These are phyloP conservation scores for Globisporangium carolinianum DNA, from an alignment of 352 stramenopile genomes.

Conservation along the genomic window DNA sequence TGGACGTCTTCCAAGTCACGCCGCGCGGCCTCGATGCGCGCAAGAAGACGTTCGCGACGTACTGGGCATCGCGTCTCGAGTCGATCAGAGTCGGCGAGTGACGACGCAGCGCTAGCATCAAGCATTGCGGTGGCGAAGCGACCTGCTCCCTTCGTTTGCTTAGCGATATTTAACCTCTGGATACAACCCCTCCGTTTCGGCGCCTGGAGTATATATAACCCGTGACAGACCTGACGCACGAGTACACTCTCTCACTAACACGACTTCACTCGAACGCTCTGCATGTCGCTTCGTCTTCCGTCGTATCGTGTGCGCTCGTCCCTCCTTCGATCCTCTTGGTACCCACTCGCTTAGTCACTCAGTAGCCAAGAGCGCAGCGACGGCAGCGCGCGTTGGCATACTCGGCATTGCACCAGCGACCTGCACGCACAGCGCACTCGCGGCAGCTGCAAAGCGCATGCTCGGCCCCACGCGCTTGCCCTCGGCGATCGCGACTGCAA, in stretches of 20 bases:
- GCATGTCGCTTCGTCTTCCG: too few relatives aligned
- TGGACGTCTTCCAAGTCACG: conserved; percentile 34
- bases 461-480: conserved; percentile 36
- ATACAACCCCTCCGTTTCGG: too few relatives aligned
- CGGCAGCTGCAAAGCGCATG: conserved; percentile 47
- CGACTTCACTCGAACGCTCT: not conserved
- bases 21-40: conserved; percentile 27
- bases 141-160: too few relatives aligned
- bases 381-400: conserved; percentile 40
- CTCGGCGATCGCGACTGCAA: conserved; percentile 54
- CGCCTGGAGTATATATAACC: conserved; percentile 2
- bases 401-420: conserved; percentile 54
- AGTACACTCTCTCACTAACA: not conserved
- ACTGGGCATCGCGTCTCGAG: conserved; percentile 10
- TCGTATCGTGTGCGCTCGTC: too few relatives aligned
- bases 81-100: conserved; percentile 13
- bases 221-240: not conserved
- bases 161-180: conserved; percentile 6
- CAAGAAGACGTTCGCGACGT: conserved; percentile 25
- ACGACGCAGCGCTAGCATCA: not conserved
- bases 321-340: too few relatives aligned
- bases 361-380: conserved; percentile 23
- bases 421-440: conserved; percentile 64
- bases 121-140: too few relatives aligned
- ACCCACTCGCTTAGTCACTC: too few relatives aligned